Evolutionary conservation across 306 rosid genomes (phyloP), one percentile per base, ranked within the genome.

Genomic region (Hippophae gyantsensis): DNA sequence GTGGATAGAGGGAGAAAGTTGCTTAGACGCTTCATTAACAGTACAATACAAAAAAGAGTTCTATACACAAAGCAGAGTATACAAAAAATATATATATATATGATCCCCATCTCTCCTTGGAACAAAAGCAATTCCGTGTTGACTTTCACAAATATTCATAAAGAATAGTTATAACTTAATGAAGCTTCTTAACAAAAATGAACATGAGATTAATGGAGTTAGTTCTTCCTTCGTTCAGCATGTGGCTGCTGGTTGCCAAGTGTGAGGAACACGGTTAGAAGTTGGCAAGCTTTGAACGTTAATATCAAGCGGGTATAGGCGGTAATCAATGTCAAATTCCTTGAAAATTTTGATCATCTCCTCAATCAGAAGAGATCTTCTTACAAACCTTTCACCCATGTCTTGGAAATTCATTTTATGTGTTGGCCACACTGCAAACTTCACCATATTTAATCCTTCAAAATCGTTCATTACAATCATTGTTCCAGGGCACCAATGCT

Each of bases 381-480:
- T 77, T 1, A 43, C 55, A 64, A 27, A 80, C 73, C 86, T 88
- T 62, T 93, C 97, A 10, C 95, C 95, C 72, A 82, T 74, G 76
- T 92, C 82, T 63, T 92, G 99, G 79, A 78, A 79, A 73, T 83
- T 92, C 82, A 92, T 88, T 69, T 69, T 82, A 56, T 93, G 99
- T 23, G 74, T 69, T 42, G 81, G 70, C 97, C 97, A 88, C 2
- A 93, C 13, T 0, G 90, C 93, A 50, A 88, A 6, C 60, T 25
- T 72, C 49, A 93, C 54, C 79, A 63, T 83, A 58, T 76, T 74
- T 55, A 86, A 48, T 3, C 69, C 68, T 0, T 80, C 99, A 3
- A 75, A 42, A 3, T 92, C 94, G 78, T 70, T 88, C 52, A 78
- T 57, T 61, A 93, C 72, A 55, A 88, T 13, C 69, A 78, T 68